Evolutionary conservation across 345 rosid species (phyloP), one percentile per base, ranked within the genome.

Genomic region (Camelina hispida): DNA sequence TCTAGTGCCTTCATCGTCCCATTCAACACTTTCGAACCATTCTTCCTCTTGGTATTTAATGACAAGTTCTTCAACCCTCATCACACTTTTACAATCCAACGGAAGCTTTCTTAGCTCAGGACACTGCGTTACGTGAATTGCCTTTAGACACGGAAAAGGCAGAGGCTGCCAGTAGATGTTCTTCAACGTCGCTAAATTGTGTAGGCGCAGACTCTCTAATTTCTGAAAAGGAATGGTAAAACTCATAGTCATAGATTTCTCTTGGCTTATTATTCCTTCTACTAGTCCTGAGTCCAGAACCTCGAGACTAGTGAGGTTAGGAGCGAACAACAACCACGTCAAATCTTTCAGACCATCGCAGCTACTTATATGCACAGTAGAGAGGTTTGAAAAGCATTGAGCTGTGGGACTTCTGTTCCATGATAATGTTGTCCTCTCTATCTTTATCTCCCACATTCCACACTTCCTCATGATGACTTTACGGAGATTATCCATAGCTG

Each of bases 281-380:
- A 58, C 42, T 3, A 44, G 12, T 4, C 1, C 6, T 0, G 25
- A 25, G 14, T n/a, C 7, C n/a, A 10, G 3, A 44, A 56, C 32
- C 11, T 10, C n/a, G 2, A 69, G 64, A 6, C 1, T 12, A 15
- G 43, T 28, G 10, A 59, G 75, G 25, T 60, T 71, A 4, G 67
- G 75, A 44, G 75, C 75, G 6, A 13, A 22, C 20, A 71, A 17
- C 22, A 76, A 35, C 79, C 74, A 68, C 4, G 74, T 68, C 74
- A 76, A 35, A 62, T 76, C 79, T 30, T 44, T 61, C n/a, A 68
- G 18, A 35, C 32, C 6, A 9, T 14, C 14, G 4, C 74, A 75
- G 0, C 1, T 1, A 7, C 0, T 0, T 40, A 76, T 42, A 0
- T 3, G 0, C 5, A 76, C 74, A 2, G 0, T 0, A 3, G 20